Evolutionary conservation across 2,329 filamentous ascomycete species (phyloP), one percentile per base, ranked within the genome.

Genomic region (Magnaporthales sp.): DNA sequence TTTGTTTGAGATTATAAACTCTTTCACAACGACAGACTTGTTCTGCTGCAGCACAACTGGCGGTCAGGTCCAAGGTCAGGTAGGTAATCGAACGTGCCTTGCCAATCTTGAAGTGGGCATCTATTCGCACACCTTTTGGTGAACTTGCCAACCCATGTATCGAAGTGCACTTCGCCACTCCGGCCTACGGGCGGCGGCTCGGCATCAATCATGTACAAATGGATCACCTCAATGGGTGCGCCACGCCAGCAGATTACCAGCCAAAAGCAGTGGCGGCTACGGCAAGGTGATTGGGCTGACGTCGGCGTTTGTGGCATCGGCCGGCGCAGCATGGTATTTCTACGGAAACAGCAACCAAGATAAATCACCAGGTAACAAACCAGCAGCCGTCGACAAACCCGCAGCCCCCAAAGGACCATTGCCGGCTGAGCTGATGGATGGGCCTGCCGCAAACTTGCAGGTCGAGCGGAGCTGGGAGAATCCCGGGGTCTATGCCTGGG

Each of bases 401-500:
- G 27, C 76, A 79, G 1, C 88, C 87, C 7, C 87, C 87, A 70
- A 91, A 93, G 75, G 89, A 92, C 70, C 89, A 89, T 69, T 80
- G 91, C 67, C 90, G 93, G 66, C 78, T 91, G 67, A 87, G 96
- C 71, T 38, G 64, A 58, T 58, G 54, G 54, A 24, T 4, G 54
- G 54, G 54, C 54, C 54, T 73, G 91, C 91, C 11, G 92, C 96
- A 75, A 92, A 96, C 78, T 79, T 92, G 6, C 94, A 97, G 79
- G 91, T 97, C 67, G 92, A 91, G 79, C 87, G 86, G 74, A 96
- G 91, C 77, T 88, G 85, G 83, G 86, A 87, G 77, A 89, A 91
- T 68, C 94, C 95, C 0, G 95, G 93, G 1, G 90, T 98, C 0
- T 98, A 96, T 77, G 88, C 90, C 5, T 99, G 95, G 94, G 95